phyloP scores from a whole-genome alignment of 2,329 filamentous ascomycete species.

The Colletotrichum sp. region DNA sequence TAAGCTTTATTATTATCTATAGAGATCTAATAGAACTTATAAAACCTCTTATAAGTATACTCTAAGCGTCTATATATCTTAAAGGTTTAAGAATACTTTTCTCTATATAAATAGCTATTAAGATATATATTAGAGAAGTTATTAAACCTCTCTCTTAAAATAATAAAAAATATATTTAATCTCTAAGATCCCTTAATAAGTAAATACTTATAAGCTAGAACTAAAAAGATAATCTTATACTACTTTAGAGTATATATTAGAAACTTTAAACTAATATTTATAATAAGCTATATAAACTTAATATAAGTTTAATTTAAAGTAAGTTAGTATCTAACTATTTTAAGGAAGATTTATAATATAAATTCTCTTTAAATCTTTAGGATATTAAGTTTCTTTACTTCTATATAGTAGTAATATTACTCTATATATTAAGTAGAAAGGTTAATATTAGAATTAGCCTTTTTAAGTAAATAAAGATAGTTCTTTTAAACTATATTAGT shows the following conservation, averaged over 20 bases:
- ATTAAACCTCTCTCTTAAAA: background rate
- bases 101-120: background rate
- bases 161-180: background rate
- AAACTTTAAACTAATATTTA: background rate
- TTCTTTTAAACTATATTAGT: too few relatives aligned
- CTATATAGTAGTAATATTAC: too few relatives aligned
- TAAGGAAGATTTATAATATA: too few relatives aligned
- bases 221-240: background rate
- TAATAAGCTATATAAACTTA: background rate
- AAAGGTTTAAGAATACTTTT: background rate
- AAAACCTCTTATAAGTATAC: background rate
- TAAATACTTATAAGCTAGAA: too few relatives aligned
- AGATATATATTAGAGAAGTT: background rate
- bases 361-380: fast-evolving
- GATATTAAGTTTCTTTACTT: too few relatives aligned
- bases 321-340: background rate
- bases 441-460: too few relatives aligned
- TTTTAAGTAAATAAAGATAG: too few relatives aligned
- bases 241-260: background rate
- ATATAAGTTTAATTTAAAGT: background rate
- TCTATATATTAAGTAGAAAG: too few relatives aligned
- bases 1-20: background rate
- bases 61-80: background rate
- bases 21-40: background rate
- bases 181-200: fast-evolving